These are phyloP conservation scores for Debaryomyces subglobosus DNA, from an alignment of 1,139 yeast species.

Conservation along the genomic window DNA sequence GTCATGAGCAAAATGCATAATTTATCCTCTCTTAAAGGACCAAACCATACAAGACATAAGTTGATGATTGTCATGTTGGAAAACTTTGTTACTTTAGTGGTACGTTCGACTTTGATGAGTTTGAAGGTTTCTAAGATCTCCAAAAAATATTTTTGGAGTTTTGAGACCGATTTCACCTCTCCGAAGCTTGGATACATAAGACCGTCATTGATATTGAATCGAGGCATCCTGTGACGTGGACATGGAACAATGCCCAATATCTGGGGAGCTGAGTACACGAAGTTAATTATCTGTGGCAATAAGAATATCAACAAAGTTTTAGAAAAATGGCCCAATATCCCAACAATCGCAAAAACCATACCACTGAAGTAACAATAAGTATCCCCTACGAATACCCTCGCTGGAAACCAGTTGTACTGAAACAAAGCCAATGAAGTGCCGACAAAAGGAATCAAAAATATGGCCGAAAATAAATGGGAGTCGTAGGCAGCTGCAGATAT, in stretches of 20 bases:
- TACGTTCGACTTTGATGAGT: constrained; percentile 51
- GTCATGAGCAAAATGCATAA: constrained; percentile 62
- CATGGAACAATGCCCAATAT: constrained; percentile 84
- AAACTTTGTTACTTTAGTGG: constrained; percentile 47
- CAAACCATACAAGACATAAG: constrained; percentile 78
- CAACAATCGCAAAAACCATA: constrained; percentile 97
- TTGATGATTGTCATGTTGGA: constrained; percentile 90
- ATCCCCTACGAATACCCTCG: constrained; percentile 94
- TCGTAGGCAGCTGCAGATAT: constrained; percentile 66
- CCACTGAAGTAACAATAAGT: constrained; percentile 98
- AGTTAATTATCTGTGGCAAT: constrained; percentile 88
- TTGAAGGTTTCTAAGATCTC: constrained; percentile 42
- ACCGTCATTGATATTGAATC: constrained; percentile 67
- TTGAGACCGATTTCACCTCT: constrained; percentile 21
- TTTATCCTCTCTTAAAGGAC: constrained; percentile 84
- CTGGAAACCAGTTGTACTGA: constrained; percentile 87
- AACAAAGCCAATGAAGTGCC: constrained; percentile 83
- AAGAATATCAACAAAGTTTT: constrained; percentile 86
- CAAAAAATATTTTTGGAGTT: constrained; percentile 31
- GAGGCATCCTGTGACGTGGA: constrained; percentile 93
- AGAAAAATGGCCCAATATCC: constrained; percentile 94
- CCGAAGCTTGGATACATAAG: constrained; percentile 69
- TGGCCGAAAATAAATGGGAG: constrained; percentile 80
- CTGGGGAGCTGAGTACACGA: constrained; percentile 88
- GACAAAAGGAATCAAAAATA: constrained; percentile 79